Conservation (phyloP, 805 yeast genomes). For the Hanseniaspora hatyaiensis region DNA sequence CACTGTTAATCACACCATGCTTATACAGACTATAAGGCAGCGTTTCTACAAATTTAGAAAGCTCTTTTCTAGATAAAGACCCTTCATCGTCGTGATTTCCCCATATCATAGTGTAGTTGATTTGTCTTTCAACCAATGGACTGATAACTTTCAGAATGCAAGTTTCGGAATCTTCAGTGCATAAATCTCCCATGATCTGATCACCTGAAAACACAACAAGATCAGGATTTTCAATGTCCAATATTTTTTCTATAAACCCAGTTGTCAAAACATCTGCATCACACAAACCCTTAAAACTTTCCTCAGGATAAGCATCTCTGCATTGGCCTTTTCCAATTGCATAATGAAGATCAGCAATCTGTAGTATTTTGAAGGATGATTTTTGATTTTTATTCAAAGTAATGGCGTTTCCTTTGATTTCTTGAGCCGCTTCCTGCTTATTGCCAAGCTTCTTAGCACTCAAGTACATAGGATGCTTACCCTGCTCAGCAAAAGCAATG, state of each 20-base stretch:
- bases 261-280: slow-evolving; percentile 68
- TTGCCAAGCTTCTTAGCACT: slow-evolving; percentile 17
- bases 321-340: slow-evolving; percentile 77
- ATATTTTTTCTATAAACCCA: slow-evolving; percentile 45
- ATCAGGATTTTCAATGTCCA: slow-evolving; percentile 73
- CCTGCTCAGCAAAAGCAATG: slow-evolving; percentile 16
- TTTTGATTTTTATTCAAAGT: slow-evolving; percentile 31
- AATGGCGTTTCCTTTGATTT: slow-evolving; percentile 20
- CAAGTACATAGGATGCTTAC: slow-evolving; percentile 20
- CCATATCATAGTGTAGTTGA: slow-evolving; percentile 76
- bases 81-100: slow-evolving; percentile 97
- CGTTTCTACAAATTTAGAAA: slow-evolving; percentile 44
- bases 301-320: slow-evolving; percentile 55
- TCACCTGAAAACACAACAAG: slow-evolving; percentile 83
- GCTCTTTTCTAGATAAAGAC: slow-evolving; percentile 43
- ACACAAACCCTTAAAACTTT: slow-evolving; percentile 34
- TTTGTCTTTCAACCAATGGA: slow-evolving; percentile 53
- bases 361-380: slow-evolving; percentile 64
- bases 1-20: slow-evolving; percentile 47
- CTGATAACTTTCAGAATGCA: slow-evolving; percentile 64
- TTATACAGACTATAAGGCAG: slow-evolving; percentile 60
- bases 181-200: slow-evolving; percentile 67
- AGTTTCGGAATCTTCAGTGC: slow-evolving; percentile 68
- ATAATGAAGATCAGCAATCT: slow-evolving; percentile 84
- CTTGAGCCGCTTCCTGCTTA: slow-evolving; percentile 17